Percentiles rank a stretch among this genome's conserved stretches.
Conservation (phyloP, 176 grass and related monocot species). For the Oryza glaberrima region DNA sequence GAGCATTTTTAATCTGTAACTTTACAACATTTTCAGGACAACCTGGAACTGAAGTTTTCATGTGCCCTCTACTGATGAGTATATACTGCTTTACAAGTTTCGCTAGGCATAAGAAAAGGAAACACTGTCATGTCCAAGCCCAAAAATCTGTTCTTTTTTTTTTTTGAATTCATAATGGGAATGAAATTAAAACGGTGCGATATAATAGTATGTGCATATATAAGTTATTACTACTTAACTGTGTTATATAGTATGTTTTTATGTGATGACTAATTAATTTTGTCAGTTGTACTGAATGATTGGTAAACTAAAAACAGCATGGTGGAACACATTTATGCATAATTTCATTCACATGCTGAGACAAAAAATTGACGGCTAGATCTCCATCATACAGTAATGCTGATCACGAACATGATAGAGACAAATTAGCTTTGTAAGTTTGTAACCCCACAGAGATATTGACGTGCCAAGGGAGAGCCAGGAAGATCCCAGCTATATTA, state of each 20-base stretch:
- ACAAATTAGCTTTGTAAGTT: neutral
- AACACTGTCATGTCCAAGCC: neutral
- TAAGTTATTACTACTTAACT: neutral
- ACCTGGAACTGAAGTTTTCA: neutral
- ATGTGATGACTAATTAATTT: neutral
- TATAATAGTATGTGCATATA: neutral
- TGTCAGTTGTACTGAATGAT: neutral
- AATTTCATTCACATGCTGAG: neutral
- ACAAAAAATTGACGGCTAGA: constrained; percentile 11
- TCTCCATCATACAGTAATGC: constrained; percentile 23
- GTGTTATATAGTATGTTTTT: neutral
- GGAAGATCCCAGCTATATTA: constrained; percentile 14
- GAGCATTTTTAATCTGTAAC: neutral
- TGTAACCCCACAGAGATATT: constrained; percentile 28
- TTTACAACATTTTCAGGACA: constrained; percentile 1
- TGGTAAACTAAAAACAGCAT: neutral
- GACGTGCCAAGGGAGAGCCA: constrained; percentile 1
- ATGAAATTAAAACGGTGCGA: neutral
- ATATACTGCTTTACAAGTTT: neutral
- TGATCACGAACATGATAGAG: neutral
- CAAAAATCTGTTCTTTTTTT: neutral
- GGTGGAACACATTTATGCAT: neutral
- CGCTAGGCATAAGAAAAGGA: neutral
- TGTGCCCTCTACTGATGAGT: constrained; percentile 1
- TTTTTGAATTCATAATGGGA: neutral